Evolutionary conservation across 306 rosid genomes (phyloP).

Genomic region (Alnus rubra): DNA sequence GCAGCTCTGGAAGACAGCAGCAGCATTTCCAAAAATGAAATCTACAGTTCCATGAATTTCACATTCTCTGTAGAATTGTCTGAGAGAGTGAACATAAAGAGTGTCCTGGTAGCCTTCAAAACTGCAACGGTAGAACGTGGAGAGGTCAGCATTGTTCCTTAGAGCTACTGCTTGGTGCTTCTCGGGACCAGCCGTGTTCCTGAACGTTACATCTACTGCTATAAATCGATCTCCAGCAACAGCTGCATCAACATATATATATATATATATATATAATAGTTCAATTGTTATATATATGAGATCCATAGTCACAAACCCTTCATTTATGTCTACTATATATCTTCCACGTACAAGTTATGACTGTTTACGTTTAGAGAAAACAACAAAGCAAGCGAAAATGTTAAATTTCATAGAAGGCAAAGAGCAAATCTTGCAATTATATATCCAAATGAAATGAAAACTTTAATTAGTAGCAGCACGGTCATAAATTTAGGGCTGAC

Average conservation of each 20-base stretch:
- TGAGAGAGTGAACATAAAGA: conserved; percentile 66
- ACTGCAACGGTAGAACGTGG: conserved; percentile 76
- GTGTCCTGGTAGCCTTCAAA: conserved; percentile 91
- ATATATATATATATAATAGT: not conserved
- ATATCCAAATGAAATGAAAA: no score
- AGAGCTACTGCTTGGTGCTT: conserved; percentile 90
- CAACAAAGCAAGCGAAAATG: no score
- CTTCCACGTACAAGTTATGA: not conserved
- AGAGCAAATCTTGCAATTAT: no score
- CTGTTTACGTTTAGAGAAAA: no score
- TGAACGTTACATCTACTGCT: conserved; percentile 72
- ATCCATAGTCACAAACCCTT: not conserved
- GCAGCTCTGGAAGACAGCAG: conserved; percentile 70
- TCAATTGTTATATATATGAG: not conserved
- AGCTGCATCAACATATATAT: conserved; percentile 40
- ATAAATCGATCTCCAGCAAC: conserved; percentile 69
- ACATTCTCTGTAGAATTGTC: conserved; percentile 82
- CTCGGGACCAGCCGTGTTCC: conserved; percentile 78
- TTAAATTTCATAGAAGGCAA: no score
- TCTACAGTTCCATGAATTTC: conserved; percentile 71
- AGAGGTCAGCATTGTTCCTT: conserved; percentile 71
- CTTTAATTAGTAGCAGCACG: no score
- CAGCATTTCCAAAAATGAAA: conserved; percentile 79
- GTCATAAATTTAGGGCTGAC: no score
- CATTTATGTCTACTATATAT: not conserved